Evolutionary conservation across 257 asterid genomes (phyloP).

Genomic region (Thymus quinquecostatus): DNA sequence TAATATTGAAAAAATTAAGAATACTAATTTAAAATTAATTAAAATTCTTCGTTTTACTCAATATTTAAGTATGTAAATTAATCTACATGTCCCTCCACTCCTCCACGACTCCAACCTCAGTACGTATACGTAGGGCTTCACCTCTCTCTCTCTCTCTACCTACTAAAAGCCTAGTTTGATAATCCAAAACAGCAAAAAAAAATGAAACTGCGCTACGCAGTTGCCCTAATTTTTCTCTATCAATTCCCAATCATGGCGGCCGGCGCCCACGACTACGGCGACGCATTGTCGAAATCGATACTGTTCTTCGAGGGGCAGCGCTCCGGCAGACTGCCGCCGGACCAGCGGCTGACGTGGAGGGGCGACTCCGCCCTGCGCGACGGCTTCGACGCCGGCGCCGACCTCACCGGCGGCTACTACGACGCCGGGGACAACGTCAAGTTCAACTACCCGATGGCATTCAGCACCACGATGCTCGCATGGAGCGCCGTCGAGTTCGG

Average conservation of each 20-base stretch:
- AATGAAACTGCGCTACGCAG: conserved; percentile 36
- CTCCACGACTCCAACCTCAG: too few species aligned
- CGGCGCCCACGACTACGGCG: conserved; percentile 68
- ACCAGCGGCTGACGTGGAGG: conserved; percentile 87
- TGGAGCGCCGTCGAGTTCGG: conserved; percentile 97
- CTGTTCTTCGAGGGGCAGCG: conserved; percentile 94
- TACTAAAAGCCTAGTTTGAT: too few species aligned
- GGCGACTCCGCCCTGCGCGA: conserved; percentile 84
- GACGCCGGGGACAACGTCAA: conserved; percentile 97
- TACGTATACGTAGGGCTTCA: too few species aligned
- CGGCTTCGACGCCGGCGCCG: conserved; percentile 60
- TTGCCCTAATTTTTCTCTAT: conserved; percentile 33
- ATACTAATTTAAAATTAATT: too few species aligned
- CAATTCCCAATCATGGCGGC: conserved; percentile 26
- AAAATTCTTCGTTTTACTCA: too few species aligned
- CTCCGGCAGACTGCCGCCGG: conserved; percentile 78
- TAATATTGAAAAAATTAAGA: too few species aligned
- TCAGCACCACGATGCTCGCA: conserved; percentile 90
- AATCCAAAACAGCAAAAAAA: not conserved
- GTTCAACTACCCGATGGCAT: conserved; percentile 95
- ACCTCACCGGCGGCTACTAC: conserved; percentile 90
- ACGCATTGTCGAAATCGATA: conserved; percentile 79
- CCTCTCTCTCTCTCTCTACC: too few species aligned
- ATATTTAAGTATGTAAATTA: too few species aligned
- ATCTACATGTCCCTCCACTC: too few species aligned